Percentiles rank a stretch among this genome's conserved stretches.
Evolutionary conservation across 208 protist genomes (phyloP).

Genomic region (Leishmania tropica): DNA sequence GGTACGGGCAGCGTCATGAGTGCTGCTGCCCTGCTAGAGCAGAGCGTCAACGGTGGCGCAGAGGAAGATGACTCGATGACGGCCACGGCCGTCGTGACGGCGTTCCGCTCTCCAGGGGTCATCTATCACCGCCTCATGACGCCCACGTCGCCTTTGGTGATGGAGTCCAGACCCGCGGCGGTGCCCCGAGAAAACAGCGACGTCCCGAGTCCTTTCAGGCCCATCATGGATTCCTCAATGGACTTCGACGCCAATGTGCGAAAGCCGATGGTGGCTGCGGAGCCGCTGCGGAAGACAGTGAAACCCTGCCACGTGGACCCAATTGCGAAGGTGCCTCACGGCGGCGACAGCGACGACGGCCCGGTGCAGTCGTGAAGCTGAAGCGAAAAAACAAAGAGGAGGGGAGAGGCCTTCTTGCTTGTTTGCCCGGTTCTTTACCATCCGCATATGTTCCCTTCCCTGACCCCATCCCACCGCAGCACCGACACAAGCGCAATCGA

Average conservation of each 20-base stretch:
- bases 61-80: constrained; percentile 20
- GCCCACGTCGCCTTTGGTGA: constrained; percentile 5
- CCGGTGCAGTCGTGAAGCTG: background rate
- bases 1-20: background rate
- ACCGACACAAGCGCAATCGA: background rate
- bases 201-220: background rate
- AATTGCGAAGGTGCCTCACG: background rate
- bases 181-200: background rate
- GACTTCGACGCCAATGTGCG: background rate
- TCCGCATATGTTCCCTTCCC: background rate
- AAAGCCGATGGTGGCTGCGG: background rate
- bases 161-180: background rate
- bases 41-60: background rate
- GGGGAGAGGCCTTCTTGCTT: background rate
- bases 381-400: no score
- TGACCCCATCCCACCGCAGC: background rate
- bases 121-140: constrained; percentile 11
- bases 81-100: constrained; percentile 20
- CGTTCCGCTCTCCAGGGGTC: constrained; percentile 3
- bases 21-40: background rate
- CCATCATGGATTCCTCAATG: background rate
- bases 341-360: background rate
- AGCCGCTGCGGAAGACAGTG: background rate
- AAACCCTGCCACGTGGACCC: background rate
- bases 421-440: no score